phyloP scores from a whole-genome alignment of 2,329 filamentous ascomycete genomes.

The Didymella lethalis region DNA sequence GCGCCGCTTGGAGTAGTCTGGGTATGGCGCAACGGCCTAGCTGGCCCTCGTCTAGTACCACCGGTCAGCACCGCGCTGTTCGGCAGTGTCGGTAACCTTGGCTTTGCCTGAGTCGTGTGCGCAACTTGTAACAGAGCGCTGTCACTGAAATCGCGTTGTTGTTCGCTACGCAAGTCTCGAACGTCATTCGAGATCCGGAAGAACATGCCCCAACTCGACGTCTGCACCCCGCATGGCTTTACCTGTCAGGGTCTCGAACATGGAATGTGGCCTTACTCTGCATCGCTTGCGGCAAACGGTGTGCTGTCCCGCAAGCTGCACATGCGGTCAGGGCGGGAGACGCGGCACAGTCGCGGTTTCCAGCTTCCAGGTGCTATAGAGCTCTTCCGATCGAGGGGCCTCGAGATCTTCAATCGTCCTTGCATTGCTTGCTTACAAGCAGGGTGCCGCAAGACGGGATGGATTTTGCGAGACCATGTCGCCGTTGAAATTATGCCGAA shows the following conservation, averaged over 20 bases:
- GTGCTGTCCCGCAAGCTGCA: not conserved
- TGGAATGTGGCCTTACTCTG: not conserved
- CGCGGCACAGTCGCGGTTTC: not conserved
- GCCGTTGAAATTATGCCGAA: not conserved
- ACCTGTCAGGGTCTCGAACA: not conserved
- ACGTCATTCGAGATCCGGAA: not conserved
- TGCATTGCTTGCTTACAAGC: not conserved
- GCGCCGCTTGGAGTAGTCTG: not conserved
- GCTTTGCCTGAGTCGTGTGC: conserved; percentile 8
- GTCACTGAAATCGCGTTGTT: not conserved
- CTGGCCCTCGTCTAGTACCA: not conserved
- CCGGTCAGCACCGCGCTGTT: conserved; percentile 8
- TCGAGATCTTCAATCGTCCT: not conserved
- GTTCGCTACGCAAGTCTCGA: not conserved
- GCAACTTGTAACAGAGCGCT: not conserved
- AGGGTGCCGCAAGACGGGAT: not conserved
- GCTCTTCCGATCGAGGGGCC: not conserved
- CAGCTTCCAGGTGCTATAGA: not conserved
- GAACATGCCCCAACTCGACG: not conserved
- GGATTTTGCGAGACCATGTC: not conserved
- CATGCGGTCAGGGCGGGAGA: not conserved
- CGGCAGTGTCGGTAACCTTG: not conserved
- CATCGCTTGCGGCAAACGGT: not conserved
- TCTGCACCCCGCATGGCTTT: not conserved
- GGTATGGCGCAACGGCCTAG: not conserved